Base-by-base conservation (phyloP, 257 asterid genomes). In the Rauvolfia tetraphylla region DNA sequence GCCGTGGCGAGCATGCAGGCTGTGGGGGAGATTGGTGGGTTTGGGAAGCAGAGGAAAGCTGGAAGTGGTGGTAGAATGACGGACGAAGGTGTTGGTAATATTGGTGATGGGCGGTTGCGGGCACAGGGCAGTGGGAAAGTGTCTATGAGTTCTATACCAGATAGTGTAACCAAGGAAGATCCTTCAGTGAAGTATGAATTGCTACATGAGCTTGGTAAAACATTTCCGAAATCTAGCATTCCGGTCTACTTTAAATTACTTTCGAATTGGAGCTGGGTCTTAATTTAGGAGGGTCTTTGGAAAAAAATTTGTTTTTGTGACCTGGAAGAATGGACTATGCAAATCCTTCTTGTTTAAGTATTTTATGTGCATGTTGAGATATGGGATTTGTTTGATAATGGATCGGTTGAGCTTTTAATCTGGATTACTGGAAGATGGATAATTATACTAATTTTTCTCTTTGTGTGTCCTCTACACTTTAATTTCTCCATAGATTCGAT, bases 1-100 rank as follows among this genome's bases (percentile, higher is more conserved):
- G 98, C 97, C 9, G 96, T 95, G 76, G 97, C 91, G 58, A 95
- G 99, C 85, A 95, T 95, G 99, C 96, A 89, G 89, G 90, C 87
- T 79, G 91, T 80, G 44, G 93, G 95, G 79, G 97, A 89, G 57
- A 81, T 79, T 71, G 86, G 89, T 46, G 97, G 94, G 31, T 82
- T 73, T 15, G 91, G 90, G 78, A 86, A 76, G 85, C 83, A 83
- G 81, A 87, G 82, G 86, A 91, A 83, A 78, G 72, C 81, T 76
- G 83, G 88, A 72, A 79, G 81, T 76, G 80, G 89, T 20, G 84
- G 79, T 2, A 81, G 75, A 34, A 79, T 42, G 42, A 80, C 72
- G 72, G 81, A 81, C 44, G 80, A 76, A 4, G 85, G 88, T 20
- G 83, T 79, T 31, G 82, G 79, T 18, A 67, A 3, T 65, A 66